Evolutionary conservation across 257 asterid species (phyloP).

Genomic region (Lantana camara): DNA sequence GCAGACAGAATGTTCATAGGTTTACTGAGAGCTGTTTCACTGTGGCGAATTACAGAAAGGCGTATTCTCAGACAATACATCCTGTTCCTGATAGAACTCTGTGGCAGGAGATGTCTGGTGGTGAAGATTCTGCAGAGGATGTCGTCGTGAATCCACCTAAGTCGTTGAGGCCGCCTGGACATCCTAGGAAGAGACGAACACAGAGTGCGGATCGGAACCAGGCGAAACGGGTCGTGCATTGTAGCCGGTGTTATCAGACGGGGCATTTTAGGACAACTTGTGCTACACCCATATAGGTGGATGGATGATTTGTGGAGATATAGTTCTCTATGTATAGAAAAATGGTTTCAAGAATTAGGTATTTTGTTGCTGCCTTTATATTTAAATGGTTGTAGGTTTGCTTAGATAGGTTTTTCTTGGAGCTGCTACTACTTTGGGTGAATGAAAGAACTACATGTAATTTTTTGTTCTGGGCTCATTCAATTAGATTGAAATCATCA

Average conservation of each 20-base stretch:
- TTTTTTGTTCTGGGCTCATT: too few species aligned
- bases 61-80: constrained; percentile 70
- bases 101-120: constrained; percentile 55
- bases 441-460: too few species aligned
- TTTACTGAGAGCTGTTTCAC: constrained; percentile 74
- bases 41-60: constrained; percentile 56
- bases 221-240: constrained; percentile 61
- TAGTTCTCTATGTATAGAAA: constrained; percentile 32
- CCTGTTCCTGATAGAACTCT: constrained; percentile 65
- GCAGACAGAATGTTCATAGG: constrained; percentile 72
- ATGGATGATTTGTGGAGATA: not conserved
- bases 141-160: constrained; percentile 67
- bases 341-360: not conserved
- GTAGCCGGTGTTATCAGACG: constrained; percentile 79
- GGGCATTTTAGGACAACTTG: constrained; percentile 88
- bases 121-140: constrained; percentile 23
- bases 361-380: not conserved
- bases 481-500: too few species aligned
- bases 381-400: constrained; percentile 15
- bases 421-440: too few species aligned
- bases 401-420: too few species aligned
- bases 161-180: constrained; percentile 48
- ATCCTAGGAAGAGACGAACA: constrained; percentile 53
- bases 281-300: constrained; percentile 55
- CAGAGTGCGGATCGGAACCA: constrained; percentile 41